Evolutionary conservation across 1,139 yeast species (phyloP).

Genomic region (Meyerozyma carpophila): DNA sequence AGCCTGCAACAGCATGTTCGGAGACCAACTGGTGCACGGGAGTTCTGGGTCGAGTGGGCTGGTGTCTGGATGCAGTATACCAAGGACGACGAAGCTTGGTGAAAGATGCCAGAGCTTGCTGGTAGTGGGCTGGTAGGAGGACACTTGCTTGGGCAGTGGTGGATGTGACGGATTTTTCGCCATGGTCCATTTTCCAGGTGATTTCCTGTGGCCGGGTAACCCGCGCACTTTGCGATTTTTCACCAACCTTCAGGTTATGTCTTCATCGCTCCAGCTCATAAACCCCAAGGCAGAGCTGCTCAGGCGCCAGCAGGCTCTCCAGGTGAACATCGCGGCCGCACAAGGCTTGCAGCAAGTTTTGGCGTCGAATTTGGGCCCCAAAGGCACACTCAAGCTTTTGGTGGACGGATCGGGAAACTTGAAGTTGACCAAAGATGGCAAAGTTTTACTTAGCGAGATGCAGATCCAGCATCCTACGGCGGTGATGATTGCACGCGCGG

Average conservation of each 20-base stretch:
- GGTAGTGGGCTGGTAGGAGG: not conserved
- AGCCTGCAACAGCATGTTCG: not conserved
- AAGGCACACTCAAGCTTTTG: slow-evolving; percentile 91
- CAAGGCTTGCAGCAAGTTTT: slow-evolving; percentile 93
- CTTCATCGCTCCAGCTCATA: slow-evolving; percentile 74
- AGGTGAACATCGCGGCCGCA: slow-evolving; percentile 93
- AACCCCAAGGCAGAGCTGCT: slow-evolving; percentile 97
- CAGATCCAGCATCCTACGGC: slow-evolving; percentile 99
- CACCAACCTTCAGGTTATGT: slow-evolving; percentile 17
- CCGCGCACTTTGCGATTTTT: not conserved
- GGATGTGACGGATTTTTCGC: too few relatives aligned
- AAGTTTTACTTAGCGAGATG: slow-evolving; percentile 90
- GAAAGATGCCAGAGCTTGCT: not conserved
- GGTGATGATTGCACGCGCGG: slow-evolving; percentile 97
- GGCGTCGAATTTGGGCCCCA: slow-evolving; percentile 91
- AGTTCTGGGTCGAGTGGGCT: not conserved
- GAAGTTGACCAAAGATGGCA: slow-evolving; percentile 95
- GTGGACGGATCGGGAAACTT: slow-evolving; percentile 97
- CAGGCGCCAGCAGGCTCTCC: slow-evolving; percentile 90
- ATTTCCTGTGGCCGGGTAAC: not conserved
- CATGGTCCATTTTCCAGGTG: too few relatives aligned
- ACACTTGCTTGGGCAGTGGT: too few relatives aligned
- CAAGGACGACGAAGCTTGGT: not conserved
- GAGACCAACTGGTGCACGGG: not conserved
- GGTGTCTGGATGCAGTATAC: not conserved